Percentiles rank a stretch among this genome's conserved stretches.
These are phyloP conservation scores for Eucalyptus melliodora DNA, from an alignment of 345 rosid genomes.

Conservation along the genomic window DNA sequence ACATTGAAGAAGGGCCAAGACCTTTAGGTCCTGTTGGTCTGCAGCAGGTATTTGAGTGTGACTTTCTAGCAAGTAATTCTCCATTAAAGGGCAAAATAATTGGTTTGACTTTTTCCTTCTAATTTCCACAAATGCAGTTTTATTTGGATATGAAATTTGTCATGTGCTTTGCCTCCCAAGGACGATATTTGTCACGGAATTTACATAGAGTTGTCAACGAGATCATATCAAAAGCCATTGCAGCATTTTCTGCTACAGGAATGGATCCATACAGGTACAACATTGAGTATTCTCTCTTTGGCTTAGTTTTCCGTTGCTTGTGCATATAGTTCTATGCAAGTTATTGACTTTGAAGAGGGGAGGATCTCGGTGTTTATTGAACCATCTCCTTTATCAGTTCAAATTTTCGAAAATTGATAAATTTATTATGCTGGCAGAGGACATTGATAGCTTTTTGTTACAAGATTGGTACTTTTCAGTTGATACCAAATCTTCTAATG, in stretches of 20 bases:
- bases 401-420: neutral
- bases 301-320: neutral
- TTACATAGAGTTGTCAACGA: slow-evolving; percentile 83
- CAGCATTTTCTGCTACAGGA: slow-evolving; percentile 83
- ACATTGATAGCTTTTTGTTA: neutral
- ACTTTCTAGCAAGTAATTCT: neutral
- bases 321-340: neutral
- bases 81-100: neutral
- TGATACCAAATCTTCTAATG: neutral
- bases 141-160: slow-evolving; percentile 96
- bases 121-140: slow-evolving; percentile 34
- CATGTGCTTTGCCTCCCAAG: slow-evolving; percentile 88
- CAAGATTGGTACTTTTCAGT: neutral
- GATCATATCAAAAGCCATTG: slow-evolving; percentile 71
- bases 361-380: neutral
- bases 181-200: slow-evolving; percentile 89
- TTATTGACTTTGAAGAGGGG: neutral
- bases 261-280: slow-evolving; percentile 84
- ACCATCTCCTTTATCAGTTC: neutral
- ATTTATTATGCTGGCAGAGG: neutral
- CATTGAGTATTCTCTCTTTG: neutral
- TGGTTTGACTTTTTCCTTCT: neutral
- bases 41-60: slow-evolving; percentile 47
- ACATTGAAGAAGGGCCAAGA: slow-evolving; percentile 92
- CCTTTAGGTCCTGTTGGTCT: slow-evolving; percentile 88